Evolutionary conservation across 495 filamentous ascomycete genomes (phyloP).

Genomic region (Pyronema domesticum): DNA sequence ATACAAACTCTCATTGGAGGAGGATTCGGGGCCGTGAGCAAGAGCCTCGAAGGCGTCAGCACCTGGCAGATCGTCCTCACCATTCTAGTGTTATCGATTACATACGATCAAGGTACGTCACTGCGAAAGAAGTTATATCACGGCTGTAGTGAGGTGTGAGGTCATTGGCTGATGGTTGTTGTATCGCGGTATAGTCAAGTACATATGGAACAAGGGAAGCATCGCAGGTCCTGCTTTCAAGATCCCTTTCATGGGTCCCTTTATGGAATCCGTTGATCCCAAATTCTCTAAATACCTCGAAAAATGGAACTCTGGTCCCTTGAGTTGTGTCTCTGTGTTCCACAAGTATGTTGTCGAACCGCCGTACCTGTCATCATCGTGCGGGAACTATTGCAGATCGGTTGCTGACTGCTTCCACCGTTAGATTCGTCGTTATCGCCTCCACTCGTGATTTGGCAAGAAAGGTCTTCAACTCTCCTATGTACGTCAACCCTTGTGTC

Average conservation of each 20-base stretch:
- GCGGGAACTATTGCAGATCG: neutral
- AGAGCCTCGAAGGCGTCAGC: conserved; percentile 21
- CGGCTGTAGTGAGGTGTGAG: neutral
- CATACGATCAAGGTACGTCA: conserved; percentile 35
- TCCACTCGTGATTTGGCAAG: conserved; percentile 89
- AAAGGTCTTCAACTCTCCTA: conserved; percentile 91
- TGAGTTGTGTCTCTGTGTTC: conserved; percentile 97
- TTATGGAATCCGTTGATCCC: conserved; percentile 78
- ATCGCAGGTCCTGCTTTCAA: conserved; percentile 74
- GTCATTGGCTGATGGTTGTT: neutral
- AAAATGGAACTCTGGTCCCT: conserved; percentile 77
- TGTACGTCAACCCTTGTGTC: conserved; percentile 88
- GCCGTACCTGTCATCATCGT: neutral
- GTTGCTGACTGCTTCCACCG: neutral
- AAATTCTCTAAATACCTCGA: conserved; percentile 77
- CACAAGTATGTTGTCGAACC: conserved; percentile 61
- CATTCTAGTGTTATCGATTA: conserved; percentile 27
- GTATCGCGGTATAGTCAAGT: conserved; percentile 44
- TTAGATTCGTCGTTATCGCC: conserved; percentile 91
- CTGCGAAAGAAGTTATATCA: conserved; percentile 26
- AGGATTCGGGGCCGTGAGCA: conserved; percentile 13
- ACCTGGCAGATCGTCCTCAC: conserved; percentile 24
- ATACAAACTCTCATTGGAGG: conserved; percentile 17
- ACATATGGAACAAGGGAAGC: conserved; percentile 67
- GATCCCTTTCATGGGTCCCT: conserved; percentile 88